Evolutionary conservation across 345 rosid genomes (phyloP).

Genomic region (Orychophragmus violaceus): DNA sequence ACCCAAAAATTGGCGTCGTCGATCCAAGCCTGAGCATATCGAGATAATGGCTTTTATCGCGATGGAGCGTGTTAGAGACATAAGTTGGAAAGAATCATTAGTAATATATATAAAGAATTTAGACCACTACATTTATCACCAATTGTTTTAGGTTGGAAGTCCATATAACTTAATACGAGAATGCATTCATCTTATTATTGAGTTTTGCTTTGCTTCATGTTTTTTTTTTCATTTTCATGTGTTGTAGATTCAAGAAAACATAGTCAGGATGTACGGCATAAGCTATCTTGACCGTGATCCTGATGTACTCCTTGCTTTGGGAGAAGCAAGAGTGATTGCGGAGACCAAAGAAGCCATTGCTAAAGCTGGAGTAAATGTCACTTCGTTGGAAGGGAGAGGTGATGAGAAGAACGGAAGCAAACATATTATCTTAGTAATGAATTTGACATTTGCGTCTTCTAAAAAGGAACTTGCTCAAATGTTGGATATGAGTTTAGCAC

Average conservation of each 20-base stretch:
- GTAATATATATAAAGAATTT: too few species aligned
- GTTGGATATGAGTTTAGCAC: too few species aligned
- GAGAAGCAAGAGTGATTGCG: conserved; percentile 88
- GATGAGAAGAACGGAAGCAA: conserved; percentile 72
- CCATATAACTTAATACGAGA: too few species aligned
- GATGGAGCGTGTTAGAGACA: too few species aligned
- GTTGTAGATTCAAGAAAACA: conserved; percentile 77
- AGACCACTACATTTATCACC: too few species aligned
- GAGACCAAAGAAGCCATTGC: conserved; percentile 81
- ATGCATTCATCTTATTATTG: conserved; percentile 5
- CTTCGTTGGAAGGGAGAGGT: conserved; percentile 54
- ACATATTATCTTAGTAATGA: conserved; percentile 74
- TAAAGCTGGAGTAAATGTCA: conserved; percentile 74
- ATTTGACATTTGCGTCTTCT: conserved; percentile 85
- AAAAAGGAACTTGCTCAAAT: conserved; percentile 72
- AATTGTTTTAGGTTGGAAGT: too few species aligned
- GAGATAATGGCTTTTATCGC: too few species aligned
- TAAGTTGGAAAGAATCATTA: too few species aligned
- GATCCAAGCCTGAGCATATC: too few species aligned
- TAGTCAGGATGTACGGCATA: conserved; percentile 75
- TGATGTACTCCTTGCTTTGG: conserved; percentile 93
- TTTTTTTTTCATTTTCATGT: too few species aligned
- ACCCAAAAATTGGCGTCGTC: too few species aligned
- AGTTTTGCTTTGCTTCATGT: not conserved
- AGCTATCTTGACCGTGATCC: conserved; percentile 91